phyloP scores from a whole-genome alignment of 495 filamentous ascomycete species.

The Aspergillus carlsbadensis region DNA sequence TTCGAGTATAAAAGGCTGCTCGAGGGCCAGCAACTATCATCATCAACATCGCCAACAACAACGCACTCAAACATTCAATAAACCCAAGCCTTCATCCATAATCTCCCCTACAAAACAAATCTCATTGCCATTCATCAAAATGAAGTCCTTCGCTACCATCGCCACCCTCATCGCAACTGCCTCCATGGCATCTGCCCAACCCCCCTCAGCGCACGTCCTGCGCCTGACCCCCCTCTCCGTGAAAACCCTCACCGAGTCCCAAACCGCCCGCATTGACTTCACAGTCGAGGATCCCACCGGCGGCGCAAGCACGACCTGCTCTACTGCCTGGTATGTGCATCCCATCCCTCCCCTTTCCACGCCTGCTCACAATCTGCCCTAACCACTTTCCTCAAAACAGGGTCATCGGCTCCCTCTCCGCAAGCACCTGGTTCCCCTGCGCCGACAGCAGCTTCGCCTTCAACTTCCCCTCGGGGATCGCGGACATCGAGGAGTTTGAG shows the following conservation, averaged over 20 bases:
- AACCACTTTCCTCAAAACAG: not conserved
- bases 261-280: conserved; percentile 2
- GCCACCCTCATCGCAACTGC: too few species aligned
- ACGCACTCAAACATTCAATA: too few species aligned
- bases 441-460: not conserved
- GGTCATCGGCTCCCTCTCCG: not conserved
- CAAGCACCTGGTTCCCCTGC: not conserved
- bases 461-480: not conserved
- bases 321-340: conserved; percentile 2
- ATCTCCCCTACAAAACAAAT: too few species aligned
- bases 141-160: too few species aligned
- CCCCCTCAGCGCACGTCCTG: not conserved
- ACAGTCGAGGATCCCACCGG: not conserved
- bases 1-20: too few species aligned
- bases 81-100: too few species aligned
- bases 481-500: not conserved
- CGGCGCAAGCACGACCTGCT: not conserved
- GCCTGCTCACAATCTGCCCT: not conserved
- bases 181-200: not conserved
- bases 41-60: too few species aligned
- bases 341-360: not conserved
- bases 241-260: not conserved
- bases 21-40: too few species aligned
- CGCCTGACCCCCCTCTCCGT: not conserved
- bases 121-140: too few species aligned